Percentiles rank a stretch among this genome's conserved stretches.
These are phyloP conservation scores for Byssochlamys sp. DNA, from an alignment of 2,329 filamentous ascomycete species.

Conservation along the genomic window DNA sequence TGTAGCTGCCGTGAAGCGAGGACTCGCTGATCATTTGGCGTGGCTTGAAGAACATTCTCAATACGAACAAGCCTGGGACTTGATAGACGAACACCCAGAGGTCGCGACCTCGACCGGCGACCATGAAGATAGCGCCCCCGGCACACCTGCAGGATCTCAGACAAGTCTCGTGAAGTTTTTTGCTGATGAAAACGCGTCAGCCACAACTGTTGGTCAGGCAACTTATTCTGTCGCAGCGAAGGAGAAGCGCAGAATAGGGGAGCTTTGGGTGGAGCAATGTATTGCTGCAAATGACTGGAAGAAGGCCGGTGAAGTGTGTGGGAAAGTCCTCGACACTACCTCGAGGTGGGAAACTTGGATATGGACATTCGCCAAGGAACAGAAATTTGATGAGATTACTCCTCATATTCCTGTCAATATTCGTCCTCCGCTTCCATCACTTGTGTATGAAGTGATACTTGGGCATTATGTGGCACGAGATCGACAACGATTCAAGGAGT, in stretches of 20 bases:
- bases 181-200: slow-evolving; percentile 57
- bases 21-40: slow-evolving; percentile 70
- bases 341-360: slow-evolving; percentile 92
- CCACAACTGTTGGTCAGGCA: slow-evolving; percentile 50
- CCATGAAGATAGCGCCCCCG: slow-evolving; percentile 21
- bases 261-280: slow-evolving; percentile 84
- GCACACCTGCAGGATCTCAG: slow-evolving; percentile 23
- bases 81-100: slow-evolving; percentile 81
- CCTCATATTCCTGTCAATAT: slow-evolving; percentile 72
- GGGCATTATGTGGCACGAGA: slow-evolving; percentile 78
- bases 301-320: slow-evolving; percentile 68
- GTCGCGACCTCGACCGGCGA: slow-evolving; percentile 38
- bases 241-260: slow-evolving; percentile 83
- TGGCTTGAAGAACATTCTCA: slow-evolving; percentile 77
- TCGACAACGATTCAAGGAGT: slow-evolving; percentile 62
- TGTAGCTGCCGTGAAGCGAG: slow-evolving; percentile 79
- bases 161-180: slow-evolving; percentile 58
- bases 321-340: slow-evolving; percentile 69
- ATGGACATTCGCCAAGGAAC: slow-evolving; percentile 76
- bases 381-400: slow-evolving; percentile 82
- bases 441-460: slow-evolving; percentile 80
- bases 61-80: slow-evolving; percentile 78
- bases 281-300: slow-evolving; percentile 66
- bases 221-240: slow-evolving; percentile 62
- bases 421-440: slow-evolving; percentile 65